Evolutionary conservation across 768 basidiomycete genomes (phyloP).

Genomic region (Candolleomyces efflorescens): DNA sequence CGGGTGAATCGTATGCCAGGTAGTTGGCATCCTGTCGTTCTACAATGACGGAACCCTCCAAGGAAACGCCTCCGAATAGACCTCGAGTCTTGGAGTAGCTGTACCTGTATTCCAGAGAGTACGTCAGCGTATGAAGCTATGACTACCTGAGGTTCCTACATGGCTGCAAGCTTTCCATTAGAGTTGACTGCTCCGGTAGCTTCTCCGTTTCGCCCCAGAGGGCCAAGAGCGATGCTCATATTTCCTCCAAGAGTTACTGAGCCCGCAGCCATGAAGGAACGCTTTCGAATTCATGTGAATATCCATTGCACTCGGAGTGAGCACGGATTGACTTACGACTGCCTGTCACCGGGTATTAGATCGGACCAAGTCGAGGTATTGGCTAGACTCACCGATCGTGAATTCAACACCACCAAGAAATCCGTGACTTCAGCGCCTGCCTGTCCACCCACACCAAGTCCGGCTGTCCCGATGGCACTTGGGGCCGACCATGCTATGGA

Average conservation of each 20-base stretch:
- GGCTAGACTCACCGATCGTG: slow-evolving; percentile 52
- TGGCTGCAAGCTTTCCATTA: slow-evolving; percentile 85
- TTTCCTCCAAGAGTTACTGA: slow-evolving; percentile 89
- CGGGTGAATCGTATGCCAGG: slow-evolving; percentile 71
- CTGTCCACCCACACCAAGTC: slow-evolving; percentile 83
- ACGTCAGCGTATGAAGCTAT: background rate
- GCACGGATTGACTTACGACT: slow-evolving; percentile 45
- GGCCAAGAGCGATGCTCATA: slow-evolving; percentile 84
- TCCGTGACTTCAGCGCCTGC: slow-evolving; percentile 87
- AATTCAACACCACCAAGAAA: slow-evolving; percentile 87
- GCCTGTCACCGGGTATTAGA: slow-evolving; percentile 36
- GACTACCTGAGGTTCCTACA: slow-evolving; percentile 42
- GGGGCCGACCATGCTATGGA: slow-evolving; percentile 85
- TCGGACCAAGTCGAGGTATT: background rate
- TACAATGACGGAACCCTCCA: slow-evolving; percentile 87
- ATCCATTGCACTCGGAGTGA: background rate
- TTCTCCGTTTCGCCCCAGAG: slow-evolving; percentile 93
- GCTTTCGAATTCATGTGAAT: slow-evolving; percentile 29
- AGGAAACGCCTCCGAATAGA: slow-evolving; percentile 86
- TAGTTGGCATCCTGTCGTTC: slow-evolving; percentile 93
- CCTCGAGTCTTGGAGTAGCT: slow-evolving; percentile 91
- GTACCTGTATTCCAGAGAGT: slow-evolving; percentile 47
- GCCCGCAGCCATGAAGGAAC: slow-evolving; percentile 93
- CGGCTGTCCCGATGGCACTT: slow-evolving; percentile 91
- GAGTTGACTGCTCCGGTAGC: slow-evolving; percentile 79